These are phyloP conservation scores for Amauroascus verrucosus DNA, from an alignment of 2,329 filamentous ascomycete species.

Conservation along the genomic window DNA sequence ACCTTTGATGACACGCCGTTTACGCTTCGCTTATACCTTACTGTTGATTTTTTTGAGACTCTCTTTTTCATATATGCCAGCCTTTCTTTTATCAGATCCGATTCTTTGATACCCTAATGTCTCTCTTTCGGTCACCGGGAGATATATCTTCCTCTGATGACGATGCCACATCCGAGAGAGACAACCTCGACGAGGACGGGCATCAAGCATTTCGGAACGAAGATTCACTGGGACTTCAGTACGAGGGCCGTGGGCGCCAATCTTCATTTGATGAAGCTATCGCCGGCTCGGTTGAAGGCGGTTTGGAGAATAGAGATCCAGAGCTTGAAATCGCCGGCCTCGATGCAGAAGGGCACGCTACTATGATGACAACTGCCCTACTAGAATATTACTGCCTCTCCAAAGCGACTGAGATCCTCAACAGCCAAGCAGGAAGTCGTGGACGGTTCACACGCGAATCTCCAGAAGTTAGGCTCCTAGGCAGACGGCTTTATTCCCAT, in stretches of 20 bases:
- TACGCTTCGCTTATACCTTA: background rate
- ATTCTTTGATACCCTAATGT: constrained; percentile 22
- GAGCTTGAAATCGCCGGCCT: constrained; percentile 19
- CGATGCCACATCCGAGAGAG: constrained; percentile 22
- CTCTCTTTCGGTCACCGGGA: constrained; percentile 32
- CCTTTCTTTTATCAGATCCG: background rate
- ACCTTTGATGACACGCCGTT: background rate
- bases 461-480: constrained; percentile 35
- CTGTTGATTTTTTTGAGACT: background rate
- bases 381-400: constrained; percentile 38
- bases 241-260: background rate
- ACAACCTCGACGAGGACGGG: constrained; percentile 17
- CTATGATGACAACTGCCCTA: constrained; percentile 36
- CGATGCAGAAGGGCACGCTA: constrained; percentile 30
- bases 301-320: constrained; percentile 10
- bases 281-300: constrained; percentile 5
- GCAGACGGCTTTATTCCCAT: constrained; percentile 32
- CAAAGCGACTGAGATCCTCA: constrained; percentile 37
- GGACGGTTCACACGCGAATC: constrained; percentile 32
- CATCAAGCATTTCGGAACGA: background rate
- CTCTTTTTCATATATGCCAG: background rate
- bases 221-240: background rate
- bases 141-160: constrained; percentile 32
- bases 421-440: constrained; percentile 28
- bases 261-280: constrained; percentile 3